A percentile compares a stretch with the other conserved stretches of the same genome.
phyloP scores from a whole-genome alignment of 2,329 filamentous ascomycete genomes.

The Apiospora marii region DNA sequence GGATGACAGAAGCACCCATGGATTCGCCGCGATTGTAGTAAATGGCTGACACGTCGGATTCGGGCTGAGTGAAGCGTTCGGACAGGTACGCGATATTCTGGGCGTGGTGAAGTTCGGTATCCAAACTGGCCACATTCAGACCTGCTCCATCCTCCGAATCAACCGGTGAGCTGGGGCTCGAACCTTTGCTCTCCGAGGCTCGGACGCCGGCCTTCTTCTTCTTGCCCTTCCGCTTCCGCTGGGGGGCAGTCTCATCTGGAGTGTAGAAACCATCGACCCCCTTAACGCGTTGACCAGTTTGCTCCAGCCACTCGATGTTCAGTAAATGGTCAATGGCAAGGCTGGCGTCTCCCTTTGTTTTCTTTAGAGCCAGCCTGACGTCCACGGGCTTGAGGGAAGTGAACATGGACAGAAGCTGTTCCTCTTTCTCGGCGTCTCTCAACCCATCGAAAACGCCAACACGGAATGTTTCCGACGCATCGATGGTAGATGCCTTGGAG shows the following conservation, averaged over 20 bases:
- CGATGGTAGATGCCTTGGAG: constrained; percentile 34
- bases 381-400: constrained; percentile 71
- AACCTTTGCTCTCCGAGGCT: constrained; percentile 8
- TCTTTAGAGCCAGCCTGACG: constrained; percentile 71
- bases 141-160: background rate
- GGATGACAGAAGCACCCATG: constrained; percentile 49
- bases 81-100: constrained; percentile 50
- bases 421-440: constrained; percentile 68
- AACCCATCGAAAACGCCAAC: constrained; percentile 47
- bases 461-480: constrained; percentile 37
- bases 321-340: constrained; percentile 81
- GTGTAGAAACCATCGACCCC: constrained; percentile 85
- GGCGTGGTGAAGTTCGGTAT: background rate
- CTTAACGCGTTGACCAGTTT: constrained; percentile 68
- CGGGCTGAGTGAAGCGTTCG: constrained; percentile 51
- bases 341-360: constrained; percentile 71
- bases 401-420: constrained; percentile 74
- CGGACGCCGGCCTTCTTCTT: constrained; percentile 46
- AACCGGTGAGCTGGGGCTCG: constrained; percentile 6
- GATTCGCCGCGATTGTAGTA: constrained; percentile 50
- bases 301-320: constrained; percentile 79
- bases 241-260: constrained; percentile 50
- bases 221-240: constrained; percentile 39
- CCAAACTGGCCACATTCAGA: constrained; percentile 25
- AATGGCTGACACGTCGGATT: constrained; percentile 49